These are phyloP conservation scores for Paecilomyces variotii DNA, from an alignment of 2,329 filamentous ascomycete species.

Conservation along the genomic window DNA sequence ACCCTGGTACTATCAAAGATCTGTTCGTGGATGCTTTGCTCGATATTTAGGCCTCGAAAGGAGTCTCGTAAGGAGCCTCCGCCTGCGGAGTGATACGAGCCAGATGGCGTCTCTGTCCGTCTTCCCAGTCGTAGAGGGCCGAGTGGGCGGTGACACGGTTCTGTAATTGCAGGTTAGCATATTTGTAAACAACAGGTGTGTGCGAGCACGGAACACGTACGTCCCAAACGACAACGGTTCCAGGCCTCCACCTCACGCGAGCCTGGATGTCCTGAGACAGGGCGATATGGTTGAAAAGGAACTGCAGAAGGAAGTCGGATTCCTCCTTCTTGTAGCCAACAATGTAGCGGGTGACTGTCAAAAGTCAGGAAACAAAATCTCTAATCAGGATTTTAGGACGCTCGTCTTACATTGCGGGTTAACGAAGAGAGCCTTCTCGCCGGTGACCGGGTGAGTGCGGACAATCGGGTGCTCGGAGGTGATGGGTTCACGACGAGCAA, in stretches of 20 bases:
- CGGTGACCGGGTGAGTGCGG: slow-evolving; percentile 71
- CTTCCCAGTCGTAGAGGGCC: slow-evolving; percentile 73
- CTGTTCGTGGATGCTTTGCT: not conserved
- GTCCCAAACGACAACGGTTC: slow-evolving; percentile 83
- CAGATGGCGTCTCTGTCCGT: slow-evolving; percentile 68
- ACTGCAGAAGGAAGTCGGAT: slow-evolving; percentile 67
- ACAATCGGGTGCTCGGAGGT: slow-evolving; percentile 68
- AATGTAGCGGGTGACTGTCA: slow-evolving; percentile 65
- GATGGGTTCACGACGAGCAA: slow-evolving; percentile 69
- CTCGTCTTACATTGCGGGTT: slow-evolving; percentile 66
- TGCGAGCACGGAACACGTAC: slow-evolving; percentile 23
- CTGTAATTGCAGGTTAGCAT: slow-evolving; percentile 15
- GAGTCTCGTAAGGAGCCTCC: slow-evolving; percentile 67
- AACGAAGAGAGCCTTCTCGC: slow-evolving; percentile 75
- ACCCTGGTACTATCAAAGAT: not conserved
- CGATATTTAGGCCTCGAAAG: slow-evolving; percentile 29
- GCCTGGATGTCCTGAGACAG: slow-evolving; percentile 64
- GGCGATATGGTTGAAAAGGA: slow-evolving; percentile 68
- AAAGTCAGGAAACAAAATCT: not conserved
- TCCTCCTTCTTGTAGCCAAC: slow-evolving; percentile 82
- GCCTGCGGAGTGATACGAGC: slow-evolving; percentile 78
- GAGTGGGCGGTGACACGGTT: slow-evolving; percentile 74
- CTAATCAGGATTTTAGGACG: not conserved
- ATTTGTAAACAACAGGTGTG: not conserved
- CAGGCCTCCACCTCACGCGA: slow-evolving; percentile 67